Evolutionary conservation across 805 yeast species (phyloP).

Genomic region (Jamesozyma rosinii): DNA sequence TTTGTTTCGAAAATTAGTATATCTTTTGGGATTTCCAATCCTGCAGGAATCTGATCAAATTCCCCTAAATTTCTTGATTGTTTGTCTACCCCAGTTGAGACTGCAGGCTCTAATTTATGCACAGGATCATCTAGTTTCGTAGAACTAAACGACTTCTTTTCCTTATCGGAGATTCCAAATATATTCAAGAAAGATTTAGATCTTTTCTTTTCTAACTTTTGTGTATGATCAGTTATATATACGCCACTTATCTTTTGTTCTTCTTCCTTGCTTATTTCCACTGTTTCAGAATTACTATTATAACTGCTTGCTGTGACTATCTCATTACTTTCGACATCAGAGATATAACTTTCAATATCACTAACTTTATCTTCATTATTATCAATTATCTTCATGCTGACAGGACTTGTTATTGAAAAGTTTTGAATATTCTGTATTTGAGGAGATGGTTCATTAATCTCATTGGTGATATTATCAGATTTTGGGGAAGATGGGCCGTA

Average conservation of each 20-base stretch:
- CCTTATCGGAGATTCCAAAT: neutral
- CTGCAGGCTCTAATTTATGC: neutral
- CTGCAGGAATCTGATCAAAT: neutral
- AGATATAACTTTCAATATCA: neutral
- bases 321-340: neutral
- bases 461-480: neutral
- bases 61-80: neutral
- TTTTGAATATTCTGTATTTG: neutral
- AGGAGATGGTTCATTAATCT: neutral
- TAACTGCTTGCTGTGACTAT: neutral
- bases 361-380: neutral
- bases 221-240: neutral
- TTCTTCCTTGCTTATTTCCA: neutral
- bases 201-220: neutral
- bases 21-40: neutral
- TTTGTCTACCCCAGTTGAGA: neutral
- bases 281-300: too few relatives aligned
- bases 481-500: neutral
- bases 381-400: neutral
- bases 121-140: neutral
- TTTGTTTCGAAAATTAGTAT: constrained; percentile 10
- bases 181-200: neutral
- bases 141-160: neutral
- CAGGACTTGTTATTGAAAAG: neutral
- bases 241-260: neutral